Conservation (phyloP, 2,329 filamentous ascomycete genomes). For the Chalara sp. region DNA sequence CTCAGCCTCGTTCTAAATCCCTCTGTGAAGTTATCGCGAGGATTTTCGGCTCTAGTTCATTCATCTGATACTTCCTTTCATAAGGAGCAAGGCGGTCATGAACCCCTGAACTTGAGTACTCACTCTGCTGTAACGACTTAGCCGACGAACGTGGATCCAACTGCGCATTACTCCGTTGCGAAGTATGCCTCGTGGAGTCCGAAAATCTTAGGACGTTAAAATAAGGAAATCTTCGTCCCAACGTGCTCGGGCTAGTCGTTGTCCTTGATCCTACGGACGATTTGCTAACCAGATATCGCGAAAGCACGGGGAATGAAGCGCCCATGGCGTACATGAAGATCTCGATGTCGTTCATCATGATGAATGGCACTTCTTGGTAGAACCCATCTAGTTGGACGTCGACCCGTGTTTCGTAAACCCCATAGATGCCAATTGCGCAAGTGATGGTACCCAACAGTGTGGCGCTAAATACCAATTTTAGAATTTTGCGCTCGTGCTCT, state of each 20-base stretch:
- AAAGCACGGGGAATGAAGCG: conserved; percentile 19
- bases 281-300: too few species aligned
- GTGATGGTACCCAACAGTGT: conserved; percentile 23
- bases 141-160: background rate
- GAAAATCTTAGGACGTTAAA: too few species aligned
- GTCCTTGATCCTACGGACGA: too few species aligned
- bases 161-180: background rate
- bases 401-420: conserved; percentile 14
- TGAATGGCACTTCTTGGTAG: conserved; percentile 20
- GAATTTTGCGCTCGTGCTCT: conserved; percentile 18
- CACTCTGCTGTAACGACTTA: too few species aligned
- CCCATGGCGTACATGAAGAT: conserved; percentile 25
- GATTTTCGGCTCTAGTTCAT: too few species aligned
- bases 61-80: too few species aligned
- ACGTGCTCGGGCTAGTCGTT: too few species aligned
- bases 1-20: too few species aligned
- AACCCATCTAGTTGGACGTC: conserved; percentile 11
- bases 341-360: conserved; percentile 26
- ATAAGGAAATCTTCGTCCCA: too few species aligned
- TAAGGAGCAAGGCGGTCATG: too few species aligned
- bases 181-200: background rate
- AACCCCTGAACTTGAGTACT: too few species aligned
- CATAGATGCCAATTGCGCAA: conserved; percentile 16
- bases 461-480: conserved; percentile 23
- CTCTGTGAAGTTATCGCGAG: too few species aligned